Base-by-base conservation (phyloP, 2,329 filamentous ascomycete species). In the Neofusicoccum ribis region DNA sequence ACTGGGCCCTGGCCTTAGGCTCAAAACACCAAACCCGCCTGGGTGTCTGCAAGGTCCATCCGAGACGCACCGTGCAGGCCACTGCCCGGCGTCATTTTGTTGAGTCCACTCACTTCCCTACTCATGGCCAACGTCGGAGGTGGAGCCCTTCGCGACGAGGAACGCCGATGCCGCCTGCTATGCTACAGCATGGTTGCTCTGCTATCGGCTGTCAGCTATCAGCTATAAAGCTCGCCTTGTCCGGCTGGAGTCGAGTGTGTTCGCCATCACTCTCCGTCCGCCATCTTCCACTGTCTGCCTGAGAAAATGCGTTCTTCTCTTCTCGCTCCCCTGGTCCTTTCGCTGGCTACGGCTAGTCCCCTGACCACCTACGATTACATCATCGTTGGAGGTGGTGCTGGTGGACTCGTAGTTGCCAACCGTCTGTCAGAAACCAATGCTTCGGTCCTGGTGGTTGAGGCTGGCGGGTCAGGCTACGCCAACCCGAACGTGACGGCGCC, bases 401-500 rank as follows among this genome's bases (percentile, higher is more conserved):
- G 82, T 23, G 83, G 83, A 20, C 79, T 78, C 62, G 77, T 77
- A 5, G 77, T 87, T 23, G 84, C 84, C 9, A 79, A 80, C 12
- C 82, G 85, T 34, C 79, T 86, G 4, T 82, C 84, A 1, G 81
- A 86, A 69, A 81, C 79, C 3, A 78, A 84, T 3, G 82, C 83
- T 39, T 75, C 69, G 8, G 73, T 81, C 20, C 75, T 80, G 2
- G 71, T 70, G 27, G 65, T 70, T 20, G 69, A 70, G 58, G 69
- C 69, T 6, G 68, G 68, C 9, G 72, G 67, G 44, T 71, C 70
- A 3, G 73, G 71, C 5, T 71, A 69, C 60, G 65, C 69, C 54
- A 75, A 77, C 31, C 66, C 70, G 3, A 71, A 74, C 56, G 74
- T 77, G 2, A 76, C 71, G 0, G 68, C 68, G 1, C 66, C 70